Conservation (phyloP, 805 yeast genomes). For the Scheffersomyces amazonensis region DNA sequence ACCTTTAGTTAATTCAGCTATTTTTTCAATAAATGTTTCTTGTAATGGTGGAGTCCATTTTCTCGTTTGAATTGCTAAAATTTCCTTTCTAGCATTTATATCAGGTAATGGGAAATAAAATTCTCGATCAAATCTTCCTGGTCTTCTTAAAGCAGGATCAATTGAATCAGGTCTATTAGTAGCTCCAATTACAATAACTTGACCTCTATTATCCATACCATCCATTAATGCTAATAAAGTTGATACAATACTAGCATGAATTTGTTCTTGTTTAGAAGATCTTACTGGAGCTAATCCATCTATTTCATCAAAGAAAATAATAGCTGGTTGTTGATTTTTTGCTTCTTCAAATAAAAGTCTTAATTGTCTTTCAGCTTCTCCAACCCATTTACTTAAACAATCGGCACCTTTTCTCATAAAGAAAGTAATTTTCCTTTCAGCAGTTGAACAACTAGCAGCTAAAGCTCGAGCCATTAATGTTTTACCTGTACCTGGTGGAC, state of each 20-base stretch:
- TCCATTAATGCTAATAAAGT: conserved; percentile 95
- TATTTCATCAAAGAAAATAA: conserved; percentile 95
- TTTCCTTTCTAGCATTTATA: conserved; percentile 69
- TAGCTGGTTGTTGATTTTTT: conserved; percentile 90
- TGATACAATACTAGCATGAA: conserved; percentile 95
- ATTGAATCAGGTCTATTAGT: conserved; percentile 97
- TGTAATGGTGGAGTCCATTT: conserved; percentile 82
- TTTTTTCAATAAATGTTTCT: conserved; percentile 53
- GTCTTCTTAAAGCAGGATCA: conserved; percentile 96
- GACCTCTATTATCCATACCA: conserved; percentile 98
- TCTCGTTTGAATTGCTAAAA: conserved; percentile 79
- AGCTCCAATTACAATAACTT: conserved; percentile 97
- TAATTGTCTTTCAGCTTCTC: conserved; percentile 96
- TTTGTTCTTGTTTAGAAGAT: conserved; percentile 96
- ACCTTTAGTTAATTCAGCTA: conserved; percentile 86
- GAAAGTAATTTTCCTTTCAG: conserved; percentile 83
- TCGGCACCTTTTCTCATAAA: conserved; percentile 99
- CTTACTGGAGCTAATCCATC: conserved; percentile 98
- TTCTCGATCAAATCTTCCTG: conserved; percentile 96
- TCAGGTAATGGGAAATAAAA: conserved; percentile 95
- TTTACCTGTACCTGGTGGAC: conserved; percentile 99
- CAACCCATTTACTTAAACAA: conserved; percentile 96
- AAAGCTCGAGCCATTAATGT: conserved; percentile 96
- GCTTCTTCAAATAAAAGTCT: conserved; percentile 94
- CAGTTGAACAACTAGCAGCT: conserved; percentile 90